Base-by-base conservation (phyloP, 1,284 basidiomycete species). In the Gomphus sp. region DNA sequence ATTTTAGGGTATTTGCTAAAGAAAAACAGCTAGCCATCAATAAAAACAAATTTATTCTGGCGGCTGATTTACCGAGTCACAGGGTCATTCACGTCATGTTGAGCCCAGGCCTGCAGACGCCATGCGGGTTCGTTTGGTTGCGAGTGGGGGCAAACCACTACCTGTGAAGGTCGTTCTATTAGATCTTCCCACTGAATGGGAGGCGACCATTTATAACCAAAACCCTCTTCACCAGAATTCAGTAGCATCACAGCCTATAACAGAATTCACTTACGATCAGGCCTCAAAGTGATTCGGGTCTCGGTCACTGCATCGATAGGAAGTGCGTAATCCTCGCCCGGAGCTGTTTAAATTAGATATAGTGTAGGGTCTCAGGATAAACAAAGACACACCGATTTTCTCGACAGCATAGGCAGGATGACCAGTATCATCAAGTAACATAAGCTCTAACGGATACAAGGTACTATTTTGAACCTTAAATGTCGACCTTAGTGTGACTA, bases 181-280 rank as follows among this genome's bases (percentile, higher is more conserved):
- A 99, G 75, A 64, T 98, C 95, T 66, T 97, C 93, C 85, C 94
- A 97, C 58, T 89, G 82, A 56, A 97, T 81, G n/a, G 93, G 84
- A 43, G 81, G 75, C 49, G 90, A 95, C 94, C 95, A 99, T 66
- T 84, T 89, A 73, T 95, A 97, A 16, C 94, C 93, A 67, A 97
- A 95, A 31, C 93, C 97, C 69, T 93, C 93, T 95, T 64, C 8
- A 52, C 7, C 45, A 47, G 28, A 16, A 16, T n/a, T 55, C 4
- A 28, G 47, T 56, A 28, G 37, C 50, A 14, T 6, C 28, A 9
- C 31, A 33, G 49, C 11, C 5, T 33, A 14, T n/a, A 34, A 50
- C 43, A 47, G 28, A n/a, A 52, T 45, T 41, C 34, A 71, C 90
- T 73, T 69, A 93, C 93, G 91, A 69, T 99, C 93, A 34, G 97